Evolutionary conservation across 1,284 basidiomycete species (phyloP).

Genomic region (Schizopora paradoxa): DNA sequence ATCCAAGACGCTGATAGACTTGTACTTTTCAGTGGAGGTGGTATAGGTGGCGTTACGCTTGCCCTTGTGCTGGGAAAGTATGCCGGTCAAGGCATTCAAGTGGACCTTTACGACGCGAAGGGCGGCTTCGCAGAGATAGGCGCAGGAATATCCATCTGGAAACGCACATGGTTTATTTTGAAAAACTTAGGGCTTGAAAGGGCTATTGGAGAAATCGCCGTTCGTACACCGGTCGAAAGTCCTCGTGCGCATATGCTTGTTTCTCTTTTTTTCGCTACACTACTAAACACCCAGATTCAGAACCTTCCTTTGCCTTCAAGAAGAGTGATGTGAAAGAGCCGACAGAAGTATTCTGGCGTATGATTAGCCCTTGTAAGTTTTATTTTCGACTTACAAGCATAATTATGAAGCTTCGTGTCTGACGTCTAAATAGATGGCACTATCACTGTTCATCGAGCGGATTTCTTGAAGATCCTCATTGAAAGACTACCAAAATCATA

Average conservation of each 20-base stretch:
- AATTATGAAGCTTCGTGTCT: background rate
- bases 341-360: slow-evolving; percentile 26
- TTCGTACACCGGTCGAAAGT: slow-evolving; percentile 17
- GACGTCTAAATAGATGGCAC: slow-evolving; percentile 29
- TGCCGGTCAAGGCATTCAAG: slow-evolving; percentile 21
- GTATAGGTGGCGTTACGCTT: slow-evolving; percentile 34
- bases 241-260: slow-evolving; percentile 18
- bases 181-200: slow-evolving; percentile 31
- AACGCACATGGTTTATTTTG: slow-evolving; percentile 34
- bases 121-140: slow-evolving; percentile 33
- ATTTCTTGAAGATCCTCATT: slow-evolving; percentile 30
- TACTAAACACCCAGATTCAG: slow-evolving; percentile 1
- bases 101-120: slow-evolving; percentile 34
- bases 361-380: slow-evolving; percentile 26
- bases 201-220: slow-evolving; percentile 25
- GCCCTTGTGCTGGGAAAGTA: slow-evolving; percentile 31
- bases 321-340: slow-evolving; percentile 25
- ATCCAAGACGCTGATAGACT: no score
- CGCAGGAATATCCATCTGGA: slow-evolving; percentile 35
- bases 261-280: slow-evolving; percentile 14
- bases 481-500: slow-evolving; percentile 26
- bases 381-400: background rate
- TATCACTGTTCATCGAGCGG: slow-evolving; percentile 30
- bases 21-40: slow-evolving; percentile 32
- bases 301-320: slow-evolving; percentile 21